Evolutionary conservation across 768 basidiomycete species (phyloP).

Genomic region (Lactarius deliciosus): DNA sequence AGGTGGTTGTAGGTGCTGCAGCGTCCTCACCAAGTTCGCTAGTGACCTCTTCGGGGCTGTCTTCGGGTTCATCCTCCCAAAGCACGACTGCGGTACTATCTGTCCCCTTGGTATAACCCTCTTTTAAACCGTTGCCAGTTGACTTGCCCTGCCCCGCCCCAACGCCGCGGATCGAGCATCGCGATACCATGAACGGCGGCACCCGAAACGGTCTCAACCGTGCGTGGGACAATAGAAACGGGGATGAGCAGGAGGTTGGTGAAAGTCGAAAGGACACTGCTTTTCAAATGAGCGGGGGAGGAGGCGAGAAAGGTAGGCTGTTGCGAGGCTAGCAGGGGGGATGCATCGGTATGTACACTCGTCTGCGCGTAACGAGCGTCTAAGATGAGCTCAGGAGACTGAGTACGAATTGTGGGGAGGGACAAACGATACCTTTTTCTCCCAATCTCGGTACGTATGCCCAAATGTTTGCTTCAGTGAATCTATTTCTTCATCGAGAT

Average conservation of each 20-base stretch:
- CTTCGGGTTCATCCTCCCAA: slow-evolving; percentile 26
- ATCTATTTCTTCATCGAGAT: slow-evolving; percentile 92
- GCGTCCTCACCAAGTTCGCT: slow-evolving; percentile 25
- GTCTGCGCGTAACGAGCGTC: slow-evolving; percentile 36
- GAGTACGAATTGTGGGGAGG: slow-evolving; percentile 37
- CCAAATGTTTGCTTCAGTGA: slow-evolving; percentile 73
- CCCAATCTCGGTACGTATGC: slow-evolving; percentile 76
- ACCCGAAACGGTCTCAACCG: slow-evolving; percentile 60
- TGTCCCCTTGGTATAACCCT: slow-evolving; percentile 22
- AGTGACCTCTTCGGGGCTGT: slow-evolving; percentile 15
- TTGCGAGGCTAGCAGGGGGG: slow-evolving; percentile 4
- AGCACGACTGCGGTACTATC: slow-evolving; percentile 25
- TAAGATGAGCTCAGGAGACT: slow-evolving; percentile 71
- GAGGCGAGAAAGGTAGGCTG: slow-evolving; percentile 28
- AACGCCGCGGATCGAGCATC: slow-evolving; percentile 88
- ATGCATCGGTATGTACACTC: slow-evolving; percentile 17
- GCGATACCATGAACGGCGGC: slow-evolving; percentile 82
- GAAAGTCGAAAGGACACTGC: slow-evolving; percentile 90
- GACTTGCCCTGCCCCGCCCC: slow-evolving; percentile 51
- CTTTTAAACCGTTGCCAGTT: slow-evolving; percentile 23
- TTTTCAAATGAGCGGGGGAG: slow-evolving; percentile 86
- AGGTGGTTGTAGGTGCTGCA: slow-evolving; percentile 23
- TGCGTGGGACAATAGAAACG: slow-evolving; percentile 93
- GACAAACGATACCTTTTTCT: slow-evolving; percentile 54
- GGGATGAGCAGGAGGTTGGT: slow-evolving; percentile 86